Evolutionary conservation across 352 stramenopile species (phyloP).

Genomic region (Pythium apleroticum): DNA sequence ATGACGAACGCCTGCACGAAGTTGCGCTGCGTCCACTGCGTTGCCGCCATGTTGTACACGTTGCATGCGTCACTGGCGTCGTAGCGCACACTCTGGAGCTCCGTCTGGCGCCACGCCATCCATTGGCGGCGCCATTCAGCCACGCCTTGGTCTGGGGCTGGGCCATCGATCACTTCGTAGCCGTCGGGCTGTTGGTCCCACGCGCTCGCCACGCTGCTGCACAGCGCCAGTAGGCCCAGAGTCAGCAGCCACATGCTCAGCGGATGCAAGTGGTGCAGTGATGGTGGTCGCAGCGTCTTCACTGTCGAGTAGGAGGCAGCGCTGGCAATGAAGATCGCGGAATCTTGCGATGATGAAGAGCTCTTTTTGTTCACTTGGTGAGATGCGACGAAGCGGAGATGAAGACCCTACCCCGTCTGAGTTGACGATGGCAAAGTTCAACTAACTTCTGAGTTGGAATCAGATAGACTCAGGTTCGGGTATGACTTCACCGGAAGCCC

Average conservation of each 20-base stretch:
- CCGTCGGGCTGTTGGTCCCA: constrained; percentile 80
- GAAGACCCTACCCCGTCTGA: not conserved
- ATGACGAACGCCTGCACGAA: constrained; percentile 80
- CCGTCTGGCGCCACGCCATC: constrained; percentile 67
- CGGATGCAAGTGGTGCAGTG: not conserved
- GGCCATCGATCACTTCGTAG: constrained; percentile 81
- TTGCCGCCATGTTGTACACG: constrained; percentile 63
- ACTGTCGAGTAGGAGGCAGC: not conserved
- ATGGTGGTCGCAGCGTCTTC: not conserved
- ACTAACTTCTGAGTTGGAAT: constrained; percentile 7
- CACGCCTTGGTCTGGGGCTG: constrained; percentile 31
- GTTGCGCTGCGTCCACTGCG: constrained; percentile 75
- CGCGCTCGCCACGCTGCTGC: constrained; percentile 19
- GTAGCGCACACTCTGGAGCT: constrained; percentile 68
- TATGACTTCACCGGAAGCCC: not conserved
- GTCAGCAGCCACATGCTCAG: not conserved
- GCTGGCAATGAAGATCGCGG: not conserved
- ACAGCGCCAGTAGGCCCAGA: constrained; percentile 12
- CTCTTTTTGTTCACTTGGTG: not conserved
- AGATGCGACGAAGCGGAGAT: constrained; percentile 2
- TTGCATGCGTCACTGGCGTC: constrained; percentile 49
- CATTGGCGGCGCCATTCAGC: constrained; percentile 59
- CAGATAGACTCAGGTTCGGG: constrained; percentile 3
- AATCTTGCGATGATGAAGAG: constrained; percentile 9
- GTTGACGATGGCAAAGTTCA: constrained; percentile 4